Evolutionary conservation across 108 stramenopile genomes (phyloP), one percentile per base, ranked within the genome.

Genomic region (Schizochytrium sp.): DNA sequence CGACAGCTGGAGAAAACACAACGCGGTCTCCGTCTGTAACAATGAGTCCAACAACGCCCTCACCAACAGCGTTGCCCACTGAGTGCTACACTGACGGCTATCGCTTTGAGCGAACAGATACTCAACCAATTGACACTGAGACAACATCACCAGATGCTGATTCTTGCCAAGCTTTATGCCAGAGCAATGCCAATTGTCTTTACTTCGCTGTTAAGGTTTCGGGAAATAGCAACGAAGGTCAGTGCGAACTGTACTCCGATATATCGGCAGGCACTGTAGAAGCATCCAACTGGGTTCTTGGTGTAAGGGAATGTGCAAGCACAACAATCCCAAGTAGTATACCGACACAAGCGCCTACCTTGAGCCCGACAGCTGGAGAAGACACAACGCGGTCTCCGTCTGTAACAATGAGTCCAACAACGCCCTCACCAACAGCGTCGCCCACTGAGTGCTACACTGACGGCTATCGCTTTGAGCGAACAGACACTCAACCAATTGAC

Each of bases 211-310:
- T 69, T 44, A 69, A 69, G 28, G 19, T 69, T 8, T 69, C 64
- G 3, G 64, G 42, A 15, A 7, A 38, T 38, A 28, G 28, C 28
- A 69, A 69, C 3, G 64, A 38, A 44, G 64, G 59, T 1, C 59
- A 60, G 44, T 69, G 64, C 64, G 64, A 69, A 44, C 64, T 69
- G 42, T 69, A 44, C 44, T 69, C 64, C 64, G 44, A 15, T 38
- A 69, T 69, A 38, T 38, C 40, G 28, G 64, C 64, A 7, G 64
- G 64, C 40, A 69, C 64, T 8, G 44, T 2, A 15, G 28, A 7
- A 8, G 64, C 64, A 44, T 5, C 12, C 28, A 38, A 44, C 10
- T 69, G 64, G 64, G 64, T 69, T 0, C 64, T 69, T 7, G 64
- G 64, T 69, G 42, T 44, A 15, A 38, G 64, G 28, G 28, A 28